Conservation (phyloP, 176 grass and related monocot species). For the Puya raimondii region DNA sequence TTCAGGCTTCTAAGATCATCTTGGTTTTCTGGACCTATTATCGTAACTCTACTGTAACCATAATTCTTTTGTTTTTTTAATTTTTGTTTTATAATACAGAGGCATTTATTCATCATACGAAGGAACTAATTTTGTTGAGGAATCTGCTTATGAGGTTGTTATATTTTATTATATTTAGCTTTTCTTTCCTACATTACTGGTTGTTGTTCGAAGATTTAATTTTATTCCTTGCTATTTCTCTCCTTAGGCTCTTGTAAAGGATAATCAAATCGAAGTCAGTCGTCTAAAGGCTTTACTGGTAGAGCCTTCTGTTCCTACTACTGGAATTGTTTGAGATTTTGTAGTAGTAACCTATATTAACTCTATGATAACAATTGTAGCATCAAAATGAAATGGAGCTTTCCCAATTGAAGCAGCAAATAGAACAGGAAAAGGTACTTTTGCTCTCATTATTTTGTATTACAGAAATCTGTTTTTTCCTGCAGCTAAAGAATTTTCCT, state of each 20-base stretch:
- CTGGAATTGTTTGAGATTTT: not conserved
- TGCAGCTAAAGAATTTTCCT: not conserved
- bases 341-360: not conserved
- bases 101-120: not conserved
- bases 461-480: not conserved
- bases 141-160: slow-evolving; percentile 9
- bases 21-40: no score
- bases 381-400: slow-evolving; percentile 14
- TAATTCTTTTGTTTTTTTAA: no score
- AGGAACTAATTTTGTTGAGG: not conserved
- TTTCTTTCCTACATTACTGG: not conserved
- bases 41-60: no score
- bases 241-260: not conserved
- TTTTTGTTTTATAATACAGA: not conserved
- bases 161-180: not conserved
- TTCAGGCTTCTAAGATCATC: no score
- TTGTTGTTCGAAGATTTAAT: not conserved
- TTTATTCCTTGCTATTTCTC: not conserved
- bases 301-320: not conserved
- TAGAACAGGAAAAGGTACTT: slow-evolving; percentile 20
- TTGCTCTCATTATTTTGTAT: not conserved
- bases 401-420: slow-evolving; percentile 11
- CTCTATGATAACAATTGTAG: not conserved
- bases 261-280: slow-evolving; percentile 5
- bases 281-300: slow-evolving; percentile 13